Percentiles rank a stretch among this genome's conserved stretches.
Evolutionary conservation across 768 basidiomycete species (phyloP).

Genomic region (Serpula lacrymans): DNA sequence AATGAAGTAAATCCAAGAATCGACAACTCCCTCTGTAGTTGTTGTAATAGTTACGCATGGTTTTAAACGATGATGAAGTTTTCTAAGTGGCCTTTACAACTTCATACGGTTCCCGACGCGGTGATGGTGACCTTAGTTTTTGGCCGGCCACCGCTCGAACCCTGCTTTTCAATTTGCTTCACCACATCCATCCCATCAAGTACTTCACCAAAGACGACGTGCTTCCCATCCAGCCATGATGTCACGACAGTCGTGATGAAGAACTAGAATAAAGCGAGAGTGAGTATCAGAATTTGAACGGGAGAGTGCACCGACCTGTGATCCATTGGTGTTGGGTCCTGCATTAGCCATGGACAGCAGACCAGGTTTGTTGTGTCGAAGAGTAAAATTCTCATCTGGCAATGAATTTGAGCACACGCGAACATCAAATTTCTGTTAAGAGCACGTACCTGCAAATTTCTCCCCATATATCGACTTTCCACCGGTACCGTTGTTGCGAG

Average conservation of each 20-base stretch:
- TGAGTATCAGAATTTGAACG: not conserved
- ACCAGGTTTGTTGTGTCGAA: conserved; percentile 60
- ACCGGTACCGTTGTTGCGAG: conserved; percentile 69
- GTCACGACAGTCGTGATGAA: conserved; percentile 74
- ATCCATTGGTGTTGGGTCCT: conserved; percentile 77
- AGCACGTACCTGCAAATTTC: conserved; percentile 62
- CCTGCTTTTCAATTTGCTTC: conserved; percentile 35
- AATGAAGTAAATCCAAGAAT: too few relatives aligned
- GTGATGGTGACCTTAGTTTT: conserved; percentile 47
- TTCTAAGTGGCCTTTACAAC: too few relatives aligned
- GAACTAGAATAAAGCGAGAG: conserved; percentile 39
- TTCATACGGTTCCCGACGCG: conserved; percentile 52
- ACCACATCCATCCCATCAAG: conserved; percentile 41
- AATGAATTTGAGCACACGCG: not conserved
- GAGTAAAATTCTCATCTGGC: conserved; percentile 67
- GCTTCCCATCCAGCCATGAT: conserved; percentile 51
- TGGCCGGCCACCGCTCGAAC: conserved; percentile 22
- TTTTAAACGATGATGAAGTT: too few relatives aligned
- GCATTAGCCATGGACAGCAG: conserved; percentile 88
- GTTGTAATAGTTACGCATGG: too few relatives aligned
- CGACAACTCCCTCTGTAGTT: too few relatives aligned
- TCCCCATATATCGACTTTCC: conserved; percentile 86
- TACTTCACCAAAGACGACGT: conserved; percentile 49
- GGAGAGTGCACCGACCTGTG: conserved; percentile 45
- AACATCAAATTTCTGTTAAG: not conserved